These are phyloP conservation scores for Gossypium thurberi DNA, from an alignment of 345 rosid genomes.

Conservation along the genomic window DNA sequence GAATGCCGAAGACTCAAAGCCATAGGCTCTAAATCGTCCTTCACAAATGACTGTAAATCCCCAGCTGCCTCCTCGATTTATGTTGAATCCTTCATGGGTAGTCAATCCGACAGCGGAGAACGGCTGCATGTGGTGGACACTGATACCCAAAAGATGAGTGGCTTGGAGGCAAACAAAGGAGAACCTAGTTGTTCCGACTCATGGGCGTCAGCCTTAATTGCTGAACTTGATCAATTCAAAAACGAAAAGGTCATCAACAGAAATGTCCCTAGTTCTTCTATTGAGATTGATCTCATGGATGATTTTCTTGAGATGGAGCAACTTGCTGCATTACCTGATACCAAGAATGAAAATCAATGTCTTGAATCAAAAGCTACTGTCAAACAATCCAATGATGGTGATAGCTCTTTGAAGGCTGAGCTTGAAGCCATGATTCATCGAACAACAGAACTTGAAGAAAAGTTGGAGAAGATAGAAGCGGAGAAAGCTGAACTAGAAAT, in stretches of 20 bases:
- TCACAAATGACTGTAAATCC: constrained; percentile 40
- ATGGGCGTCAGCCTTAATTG: constrained; percentile 43
- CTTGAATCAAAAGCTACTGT: constrained; percentile 28
- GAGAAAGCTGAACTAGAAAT: constrained; percentile 52
- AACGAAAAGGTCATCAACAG: constrained; percentile 35
- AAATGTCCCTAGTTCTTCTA: constrained; percentile 30
- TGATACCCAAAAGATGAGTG: constrained; percentile 25
- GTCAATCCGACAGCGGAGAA: constrained; percentile 69
- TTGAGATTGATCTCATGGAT: constrained; percentile 74
- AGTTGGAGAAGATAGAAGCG: constrained; percentile 29
- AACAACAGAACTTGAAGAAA: constrained; percentile 38
- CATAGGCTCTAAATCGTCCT: constrained; percentile 32
- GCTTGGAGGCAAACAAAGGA: constrained; percentile 18
- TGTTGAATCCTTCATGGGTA: constrained; percentile 51
- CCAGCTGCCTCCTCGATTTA: constrained; percentile 39
- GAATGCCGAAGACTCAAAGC: constrained; percentile 70
- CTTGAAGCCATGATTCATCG: constrained; percentile 34
- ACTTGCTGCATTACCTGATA: constrained; percentile 69
- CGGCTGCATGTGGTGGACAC: constrained; percentile 36
- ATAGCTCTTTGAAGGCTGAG: constrained; percentile 42
- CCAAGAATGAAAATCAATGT: constrained; percentile 22
- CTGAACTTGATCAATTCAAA: constrained; percentile 46
- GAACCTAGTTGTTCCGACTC: constrained; percentile 46
- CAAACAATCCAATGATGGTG: constrained; percentile 29
- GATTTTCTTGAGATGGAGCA: constrained; percentile 97